phyloP scores from a whole-genome alignment of 345 rosid species.

The Alliaria petiolata region DNA sequence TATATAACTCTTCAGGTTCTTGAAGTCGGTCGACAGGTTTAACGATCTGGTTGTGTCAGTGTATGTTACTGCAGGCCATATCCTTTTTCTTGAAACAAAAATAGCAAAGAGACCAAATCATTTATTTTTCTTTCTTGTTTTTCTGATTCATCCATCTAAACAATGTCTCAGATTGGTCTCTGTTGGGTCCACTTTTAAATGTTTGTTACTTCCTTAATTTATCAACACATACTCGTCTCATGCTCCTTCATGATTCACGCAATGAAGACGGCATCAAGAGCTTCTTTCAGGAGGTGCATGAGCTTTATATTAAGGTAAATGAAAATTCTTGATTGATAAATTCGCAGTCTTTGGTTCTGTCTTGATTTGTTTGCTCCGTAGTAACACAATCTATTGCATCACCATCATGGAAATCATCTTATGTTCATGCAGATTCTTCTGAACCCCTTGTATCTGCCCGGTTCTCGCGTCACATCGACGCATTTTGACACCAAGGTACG shows the following conservation, averaged over 20 bases:
- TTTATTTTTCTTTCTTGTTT: neutral
- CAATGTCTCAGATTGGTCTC: neutral
- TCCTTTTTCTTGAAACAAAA: conserved; percentile 42
- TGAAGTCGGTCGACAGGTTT: conserved; percentile 85
- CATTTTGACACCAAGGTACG: conserved; percentile 95
- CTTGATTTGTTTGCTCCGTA: neutral
- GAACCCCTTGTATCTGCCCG: conserved; percentile 86
- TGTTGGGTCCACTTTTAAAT: neutral
- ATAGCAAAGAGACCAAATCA: neutral
- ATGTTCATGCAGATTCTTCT: conserved; percentile 59
- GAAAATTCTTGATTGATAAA: neutral
- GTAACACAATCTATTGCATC: neutral
- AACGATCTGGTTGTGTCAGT: conserved; percentile 91
- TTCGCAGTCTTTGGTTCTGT: neutral
- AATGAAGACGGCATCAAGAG: conserved; percentile 97
- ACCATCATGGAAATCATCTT: neutral
- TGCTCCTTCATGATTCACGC: conserved; percentile 96
- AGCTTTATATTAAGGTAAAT: conserved; percentile 35
- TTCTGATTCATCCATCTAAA: neutral
- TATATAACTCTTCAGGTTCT: conserved; percentile 49
- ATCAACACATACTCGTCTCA: conserved; percentile 69
- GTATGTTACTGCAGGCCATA: conserved; percentile 93
- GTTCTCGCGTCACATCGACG: conserved; percentile 79
- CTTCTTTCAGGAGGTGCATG: conserved; percentile 49
- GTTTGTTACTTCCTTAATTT: conserved; percentile 43